Percentiles rank a stretch among this genome's conserved stretches.
Conservation (phyloP, 2,329 filamentous ascomycete genomes). For the Monosporascus sp. region DNA sequence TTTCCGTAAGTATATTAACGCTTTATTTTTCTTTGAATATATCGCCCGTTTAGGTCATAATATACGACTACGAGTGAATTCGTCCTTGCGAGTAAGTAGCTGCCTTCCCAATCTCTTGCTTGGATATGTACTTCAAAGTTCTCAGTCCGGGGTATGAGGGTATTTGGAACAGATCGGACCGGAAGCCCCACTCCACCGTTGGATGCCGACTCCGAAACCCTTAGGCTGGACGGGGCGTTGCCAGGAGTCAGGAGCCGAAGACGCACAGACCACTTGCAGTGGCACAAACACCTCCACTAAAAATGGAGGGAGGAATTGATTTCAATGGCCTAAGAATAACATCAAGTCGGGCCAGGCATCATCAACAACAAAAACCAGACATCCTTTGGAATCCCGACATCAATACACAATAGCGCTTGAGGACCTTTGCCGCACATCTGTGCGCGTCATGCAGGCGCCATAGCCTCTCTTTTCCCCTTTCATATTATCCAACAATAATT, state of each 20-base stretch:
- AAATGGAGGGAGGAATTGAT: neutral
- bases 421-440: neutral
- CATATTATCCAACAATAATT: neutral
- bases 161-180: too few species aligned
- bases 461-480: slow-evolving; percentile 10
- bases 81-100: too few species aligned
- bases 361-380: neutral
- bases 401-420: neutral
- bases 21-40: too few species aligned
- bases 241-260: neutral
- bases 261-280: neutral
- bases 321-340: neutral
- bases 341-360: neutral
- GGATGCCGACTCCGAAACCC: too few species aligned
- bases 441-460: slow-evolving; percentile 22
- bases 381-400: neutral
- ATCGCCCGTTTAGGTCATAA: too few species aligned
- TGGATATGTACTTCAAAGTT: too few species aligned
- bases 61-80: too few species aligned
- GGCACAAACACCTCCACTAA: neutral
- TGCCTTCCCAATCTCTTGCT: too few species aligned
- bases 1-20: too few species aligned
- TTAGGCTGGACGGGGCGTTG: too few species aligned
- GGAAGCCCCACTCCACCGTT: too few species aligned
- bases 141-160: too few species aligned